Percentiles rank a stretch among this genome's conserved stretches.
phyloP scores from a whole-genome alignment of 164 flowering plant genomes.

The Aristolochia contorta region DNA sequence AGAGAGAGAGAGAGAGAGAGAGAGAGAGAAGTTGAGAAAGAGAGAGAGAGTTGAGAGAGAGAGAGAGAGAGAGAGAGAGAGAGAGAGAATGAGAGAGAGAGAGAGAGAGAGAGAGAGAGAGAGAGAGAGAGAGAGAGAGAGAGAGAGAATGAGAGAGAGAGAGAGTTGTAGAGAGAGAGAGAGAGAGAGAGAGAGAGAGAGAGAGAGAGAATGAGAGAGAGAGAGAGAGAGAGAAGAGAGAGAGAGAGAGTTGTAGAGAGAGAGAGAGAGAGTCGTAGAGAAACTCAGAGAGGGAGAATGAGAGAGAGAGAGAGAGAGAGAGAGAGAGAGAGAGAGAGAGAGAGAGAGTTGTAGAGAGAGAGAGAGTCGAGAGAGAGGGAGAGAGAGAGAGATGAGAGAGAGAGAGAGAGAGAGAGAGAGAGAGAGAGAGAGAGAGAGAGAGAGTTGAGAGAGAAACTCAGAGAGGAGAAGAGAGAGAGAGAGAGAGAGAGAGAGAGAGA shows the following conservation, averaged over 20 bases:
- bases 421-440: no score
- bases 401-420: no score
- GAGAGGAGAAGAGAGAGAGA: no score
- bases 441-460: no score
- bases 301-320: conserved; percentile 5
- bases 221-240: conserved; percentile 2
- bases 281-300: neutral
- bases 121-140: conserved; percentile 1
- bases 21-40: conserved; percentile 3
- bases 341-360: neutral
- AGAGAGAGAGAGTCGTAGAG: neutral
- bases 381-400: no score
- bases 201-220: conserved; percentile 4
- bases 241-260: neutral
- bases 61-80: neutral
- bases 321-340: neutral
- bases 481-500: no score
- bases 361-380: neutral
- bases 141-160: neutral
- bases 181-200: neutral
- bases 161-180: neutral
- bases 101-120: neutral
- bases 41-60: neutral
- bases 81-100: neutral
- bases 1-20: neutral